Evolutionary conservation across 257 asterid genomes (phyloP), one percentile per base, ranked within the genome.

Genomic region (Thymus quinquecostatus): DNA sequence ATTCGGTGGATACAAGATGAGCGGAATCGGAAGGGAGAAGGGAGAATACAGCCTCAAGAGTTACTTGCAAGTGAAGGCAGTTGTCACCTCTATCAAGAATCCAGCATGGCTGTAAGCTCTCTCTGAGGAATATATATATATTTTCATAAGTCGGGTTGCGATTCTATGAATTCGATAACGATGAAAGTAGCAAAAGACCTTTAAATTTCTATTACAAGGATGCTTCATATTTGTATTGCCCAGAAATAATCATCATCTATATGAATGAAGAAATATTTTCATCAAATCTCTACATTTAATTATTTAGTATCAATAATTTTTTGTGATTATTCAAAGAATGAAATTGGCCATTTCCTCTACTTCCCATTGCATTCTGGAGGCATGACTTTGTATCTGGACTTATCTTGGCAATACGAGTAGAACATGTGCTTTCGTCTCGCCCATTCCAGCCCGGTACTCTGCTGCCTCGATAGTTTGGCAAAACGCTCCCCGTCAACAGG

Each of bases 61-160:
- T 61, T 91, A 94, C 91, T 79, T 89, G 85, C 96, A 91, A 80
- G 98, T 91, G 76, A 95, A 89, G 78, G 99, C 99, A n/a, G 96
- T 95, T 7, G 96, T 86, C 36, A 89, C 92, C 34, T 33, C 96
- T 33, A 60, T 95, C 45, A 84, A 82, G 78, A 89, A 95, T 71
- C 97, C 99, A 7, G 97, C 99, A 43, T 95, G 99, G 98, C 61
- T 95, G 83, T 94, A 82, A 88, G 53, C 67, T 61, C 66, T 61
- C 14, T 61, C 13, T 51, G 9, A 47, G 59, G 71, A 30, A 29
- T 29, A 7, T 63, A 60, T 68, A 34, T 34, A 38, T 38, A 36
- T 4, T 21, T 21, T 34, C 36, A 60, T 54, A 48, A 62, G 53
- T 70, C 32, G 14, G 70, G 68, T 58, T 55, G 58, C 64, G 8